Conservation (phyloP, 108 stramenopile species). For the Asterionellopsis glacialis region DNA sequence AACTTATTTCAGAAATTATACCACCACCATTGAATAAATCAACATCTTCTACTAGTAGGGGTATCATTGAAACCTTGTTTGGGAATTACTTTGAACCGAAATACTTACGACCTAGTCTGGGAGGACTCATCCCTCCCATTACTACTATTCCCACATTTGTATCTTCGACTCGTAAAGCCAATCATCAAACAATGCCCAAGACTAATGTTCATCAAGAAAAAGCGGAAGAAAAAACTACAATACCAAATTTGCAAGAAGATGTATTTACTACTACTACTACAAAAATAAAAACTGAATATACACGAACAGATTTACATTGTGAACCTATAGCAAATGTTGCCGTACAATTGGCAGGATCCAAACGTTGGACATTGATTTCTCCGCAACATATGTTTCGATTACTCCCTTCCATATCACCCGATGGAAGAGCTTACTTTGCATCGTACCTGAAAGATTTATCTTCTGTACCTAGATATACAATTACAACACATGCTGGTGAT, state of each 20-base stretch:
- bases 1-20: conserved; percentile 47
- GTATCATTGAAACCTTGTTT: conserved; percentile 55
- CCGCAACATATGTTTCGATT: conserved; percentile 48
- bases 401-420: conserved; percentile 51
- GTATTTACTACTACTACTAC: conserved; percentile 7
- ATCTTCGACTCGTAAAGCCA: conserved; percentile 15
- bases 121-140: conserved; percentile 33
- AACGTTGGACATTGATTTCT: conserved; percentile 68
- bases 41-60: too few relatives aligned
- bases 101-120: conserved; percentile 18
- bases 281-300: neutral
- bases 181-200: neutral
- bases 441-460: conserved; percentile 29
- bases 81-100: conserved; percentile 53
- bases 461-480: conserved; percentile 45
- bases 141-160: conserved; percentile 74
- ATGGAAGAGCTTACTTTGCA: conserved; percentile 73
- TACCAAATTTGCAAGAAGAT: too few relatives aligned
- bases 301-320: conserved; percentile 70
- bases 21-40: conserved; percentile 8
- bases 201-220: neutral
- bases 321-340: conserved; percentile 86
- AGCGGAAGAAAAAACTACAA: too few relatives aligned
- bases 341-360: conserved; percentile 61
- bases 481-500: conserved; percentile 56